A percentile compares a stretch with the other conserved stretches of the same genome.
phyloP scores from a whole-genome alignment of 495 filamentous ascomycete species.

The Tuber borchii region DNA sequence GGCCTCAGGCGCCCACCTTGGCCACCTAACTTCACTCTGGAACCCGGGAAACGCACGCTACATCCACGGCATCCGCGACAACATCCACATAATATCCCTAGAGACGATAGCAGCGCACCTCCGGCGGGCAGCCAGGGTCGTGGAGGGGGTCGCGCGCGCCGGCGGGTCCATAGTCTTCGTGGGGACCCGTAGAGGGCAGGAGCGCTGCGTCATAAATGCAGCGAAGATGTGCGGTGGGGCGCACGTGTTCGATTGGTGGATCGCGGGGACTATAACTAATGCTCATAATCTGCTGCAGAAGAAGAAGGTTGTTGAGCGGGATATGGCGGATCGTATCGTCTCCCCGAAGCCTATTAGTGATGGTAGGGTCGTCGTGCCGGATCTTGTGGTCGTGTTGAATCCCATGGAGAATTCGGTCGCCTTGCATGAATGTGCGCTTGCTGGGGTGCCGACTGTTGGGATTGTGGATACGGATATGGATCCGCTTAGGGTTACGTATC shows the following conservation, averaged over 20 bases:
- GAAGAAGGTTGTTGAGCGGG: conserved; percentile 54
- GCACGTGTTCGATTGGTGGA: conserved; percentile 92
- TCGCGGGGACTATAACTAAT: conserved; percentile 86
- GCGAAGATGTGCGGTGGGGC: conserved; percentile 70
- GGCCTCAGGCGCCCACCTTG: conserved; percentile 83
- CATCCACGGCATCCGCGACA: conserved; percentile 84
- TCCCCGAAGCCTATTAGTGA: conserved; percentile 60
- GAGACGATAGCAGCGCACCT: conserved; percentile 81
- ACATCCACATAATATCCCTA: conserved; percentile 87
- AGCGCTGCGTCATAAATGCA: conserved; percentile 67
- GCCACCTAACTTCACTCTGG: conserved; percentile 87
- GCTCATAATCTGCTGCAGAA: conserved; percentile 76
- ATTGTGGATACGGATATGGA: conserved; percentile 90
- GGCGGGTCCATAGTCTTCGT: conserved; percentile 88
- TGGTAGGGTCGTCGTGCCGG: conserved; percentile 64
- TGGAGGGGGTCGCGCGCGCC: conserved; percentile 73
- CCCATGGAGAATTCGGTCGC: conserved; percentile 83
- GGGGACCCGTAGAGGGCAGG: conserved; percentile 74
- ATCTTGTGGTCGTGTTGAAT: conserved; percentile 88
- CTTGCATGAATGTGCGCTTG: conserved; percentile 81
- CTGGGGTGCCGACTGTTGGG: conserved; percentile 87
- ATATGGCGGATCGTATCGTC: conserved; percentile 48
- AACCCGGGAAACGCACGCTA: conserved; percentile 91
- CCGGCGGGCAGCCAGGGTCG: conserved; percentile 79
- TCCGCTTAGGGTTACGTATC: conserved; percentile 91